Percentiles rank a stretch among this genome's conserved stretches.
Evolutionary conservation across 2,329 filamentous ascomycete genomes (phyloP).

Genomic region (Cordyceps farinosa): DNA sequence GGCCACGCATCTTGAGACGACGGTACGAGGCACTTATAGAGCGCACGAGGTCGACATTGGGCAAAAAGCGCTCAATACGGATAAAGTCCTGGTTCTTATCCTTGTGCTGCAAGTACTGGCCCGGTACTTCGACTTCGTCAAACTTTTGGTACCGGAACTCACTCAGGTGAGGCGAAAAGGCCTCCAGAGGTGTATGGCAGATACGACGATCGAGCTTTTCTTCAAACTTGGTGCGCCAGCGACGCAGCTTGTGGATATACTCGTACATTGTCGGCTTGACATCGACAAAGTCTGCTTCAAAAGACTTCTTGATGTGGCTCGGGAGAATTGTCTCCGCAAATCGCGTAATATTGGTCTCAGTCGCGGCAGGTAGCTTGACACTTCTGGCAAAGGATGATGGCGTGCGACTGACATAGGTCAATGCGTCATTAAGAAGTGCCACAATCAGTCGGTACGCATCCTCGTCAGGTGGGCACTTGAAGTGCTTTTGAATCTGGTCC

Average conservation of each 20-base stretch:
- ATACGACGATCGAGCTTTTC: slow-evolving; percentile 89
- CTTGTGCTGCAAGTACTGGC: slow-evolving; percentile 94
- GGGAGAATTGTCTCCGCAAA: slow-evolving; percentile 97
- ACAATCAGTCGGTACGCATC: slow-evolving; percentile 97
- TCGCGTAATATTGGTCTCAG: slow-evolving; percentile 92
- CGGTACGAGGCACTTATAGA: slow-evolving; percentile 89
- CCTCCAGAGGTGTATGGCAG: slow-evolving; percentile 71
- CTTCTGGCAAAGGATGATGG: slow-evolving; percentile 84
- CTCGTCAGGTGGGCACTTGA: slow-evolving; percentile 97
- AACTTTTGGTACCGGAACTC: slow-evolving; percentile 98
- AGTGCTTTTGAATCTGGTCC: slow-evolving; percentile 97
- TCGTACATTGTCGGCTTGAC: slow-evolving; percentile 97
- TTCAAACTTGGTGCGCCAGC: slow-evolving; percentile 96
- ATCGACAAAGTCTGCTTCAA: slow-evolving; percentile 93
- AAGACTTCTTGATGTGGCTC: slow-evolving; percentile 89
- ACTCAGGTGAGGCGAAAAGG: slow-evolving; percentile 84
- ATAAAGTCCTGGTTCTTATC: slow-evolving; percentile 99
- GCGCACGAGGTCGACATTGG: slow-evolving; percentile 88
- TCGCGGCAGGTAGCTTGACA: slow-evolving; percentile 82
- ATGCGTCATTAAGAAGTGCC: slow-evolving; percentile 90
- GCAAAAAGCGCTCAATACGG: slow-evolving; percentile 92
- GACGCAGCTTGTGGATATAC: slow-evolving; percentile 94
- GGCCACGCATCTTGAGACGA: slow-evolving; percentile 90
- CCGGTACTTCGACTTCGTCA: slow-evolving; percentile 95
- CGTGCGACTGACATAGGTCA: slow-evolving; percentile 87